Base-by-base conservation (phyloP, 768 basidiomycete species). In the Xanthoconium stramineum region DNA sequence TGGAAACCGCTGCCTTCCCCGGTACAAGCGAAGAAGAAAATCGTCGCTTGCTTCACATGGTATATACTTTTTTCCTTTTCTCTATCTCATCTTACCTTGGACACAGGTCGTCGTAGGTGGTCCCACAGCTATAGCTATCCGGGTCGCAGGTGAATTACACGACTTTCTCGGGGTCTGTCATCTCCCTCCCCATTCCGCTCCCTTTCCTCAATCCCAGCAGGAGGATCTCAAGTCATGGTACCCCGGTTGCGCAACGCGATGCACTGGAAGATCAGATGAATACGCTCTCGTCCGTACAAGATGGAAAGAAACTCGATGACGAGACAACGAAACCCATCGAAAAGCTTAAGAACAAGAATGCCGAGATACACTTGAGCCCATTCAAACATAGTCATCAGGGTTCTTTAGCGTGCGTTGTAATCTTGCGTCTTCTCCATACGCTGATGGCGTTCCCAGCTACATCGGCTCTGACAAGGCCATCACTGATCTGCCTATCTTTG, bases 341-440 rank as follows among this genome's bases (percentile, higher is more conserved):
- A 67, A 69, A 72, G 30, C 68, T 85, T 47, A 78, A 81, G 68
- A 88, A 85, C 70, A 83, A 85, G 70, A 72, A 95, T 37, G 78
- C 78, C 57, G 88, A 87, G 70, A 75, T 83, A 54, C 93, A 93
- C 72, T 67, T 91, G 52, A 78, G 86, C 56, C 92, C 94, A 2
- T 99, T 98, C 86, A 83, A 88, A 57, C 98, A 98, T 76, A 94
- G 94, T 50, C 96, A 99, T 72, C 96, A 98, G 74, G 96, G 95
- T 19, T 89, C 90, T 43, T 74, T 95, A 60, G 91, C 93, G 78
- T 89, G 64, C 60, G 80, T 77, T 52, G 32, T 17, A 1, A 36
- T 47, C 14, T 1, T 1, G 0, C 33, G 4, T 9, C 1, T 20
- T 29, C 39, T 53, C 37, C 53, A 53, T 51, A 1, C 32, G 24